Evolutionary conservation across 441 rosid genomes (phyloP).

Genomic region (Jatropha multifida): DNA sequence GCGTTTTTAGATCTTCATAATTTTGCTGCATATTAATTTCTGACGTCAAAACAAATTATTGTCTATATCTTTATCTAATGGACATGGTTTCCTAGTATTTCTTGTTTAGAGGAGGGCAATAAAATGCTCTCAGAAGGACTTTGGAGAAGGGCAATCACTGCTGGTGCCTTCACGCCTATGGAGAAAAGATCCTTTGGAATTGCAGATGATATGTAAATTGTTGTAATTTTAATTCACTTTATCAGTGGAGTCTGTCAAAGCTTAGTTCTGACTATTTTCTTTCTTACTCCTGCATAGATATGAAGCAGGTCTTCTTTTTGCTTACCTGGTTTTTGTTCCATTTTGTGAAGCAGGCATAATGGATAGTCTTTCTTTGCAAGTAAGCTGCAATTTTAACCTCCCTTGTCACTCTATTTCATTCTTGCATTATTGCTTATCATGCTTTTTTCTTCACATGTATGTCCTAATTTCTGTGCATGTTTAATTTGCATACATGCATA

Average conservation of each 20-base stretch:
- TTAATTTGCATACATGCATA: neutral
- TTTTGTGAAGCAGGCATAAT: slow-evolving; percentile 81
- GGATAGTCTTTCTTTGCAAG: slow-evolving; percentile 91
- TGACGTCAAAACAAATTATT: neutral
- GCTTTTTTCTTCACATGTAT: slow-evolving; percentile 2
- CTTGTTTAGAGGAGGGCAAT: slow-evolving; percentile 50
- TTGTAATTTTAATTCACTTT: slow-evolving; percentile 17
- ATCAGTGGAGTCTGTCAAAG: slow-evolving; percentile 2
- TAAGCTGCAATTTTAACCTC: slow-evolving; percentile 28
- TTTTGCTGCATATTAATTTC: neutral
- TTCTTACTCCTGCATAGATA: slow-evolving; percentile 47
- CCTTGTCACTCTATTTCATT: neutral
- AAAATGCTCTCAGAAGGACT: slow-evolving; percentile 68
- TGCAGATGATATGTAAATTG: slow-evolving; percentile 86
- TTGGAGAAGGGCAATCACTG: slow-evolving; percentile 86
- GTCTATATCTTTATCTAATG: slow-evolving; percentile 16
- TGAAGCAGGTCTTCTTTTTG: slow-evolving; percentile 91
- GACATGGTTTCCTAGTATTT: slow-evolving; percentile 41
- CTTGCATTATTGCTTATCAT: neutral
- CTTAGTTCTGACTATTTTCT: slow-evolving; percentile 16
- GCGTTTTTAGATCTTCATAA: neutral
- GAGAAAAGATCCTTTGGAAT: slow-evolving; percentile 89
- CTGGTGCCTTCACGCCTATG: slow-evolving; percentile 68
- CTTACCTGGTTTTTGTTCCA: slow-evolving; percentile 91
- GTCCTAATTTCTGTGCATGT: neutral